Evolutionary conservation across 176 grass and related monocot species (phyloP), one percentile per base, ranked within the genome.

Genomic region (Thinopyrum elongatum): DNA sequence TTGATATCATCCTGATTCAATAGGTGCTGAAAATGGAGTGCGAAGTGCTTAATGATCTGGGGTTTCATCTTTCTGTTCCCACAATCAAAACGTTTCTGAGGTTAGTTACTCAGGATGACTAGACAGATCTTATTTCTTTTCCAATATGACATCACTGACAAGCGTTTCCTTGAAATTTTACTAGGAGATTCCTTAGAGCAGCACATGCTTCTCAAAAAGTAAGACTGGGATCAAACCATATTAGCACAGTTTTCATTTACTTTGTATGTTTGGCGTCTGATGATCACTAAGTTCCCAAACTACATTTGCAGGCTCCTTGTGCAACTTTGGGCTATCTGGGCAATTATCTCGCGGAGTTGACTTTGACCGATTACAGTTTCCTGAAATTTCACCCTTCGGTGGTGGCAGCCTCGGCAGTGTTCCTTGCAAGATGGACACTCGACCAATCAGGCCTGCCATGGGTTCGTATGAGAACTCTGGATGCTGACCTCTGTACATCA

Each of bases 121-220:
- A 80, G 47, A 81, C 10, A 64, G n/a, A 84, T 76, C 36, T 3
- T 88, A 26, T 83, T 77, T 83, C 4, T 88, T 87, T 81, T 86
- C 17, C 2, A n/a, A 80, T 53, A 19, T 55, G 68, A 81, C 10
- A 30, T 84, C 47, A 17, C 71, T 85, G 77, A 87, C 49, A 81
- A 71, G 8, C 2, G 60, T 47, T 61, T 30, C 60, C 74, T 77
- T 47, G 67, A 75, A 74, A 72, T 39, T 61, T 81, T 81, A 78
- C 78, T 88, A 96, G 97, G 92, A 95, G 94, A 88, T 99, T 96
- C 83, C 87, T 99, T 68, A 93, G 94, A 80, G 97, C 89, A 3
- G 90, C 94, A 79, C 90, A 91, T 75, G 82, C 80, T 86, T 93
- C 87, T 82, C 33, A 82, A 51, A 92, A 90, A 84, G 94, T 96